Evolutionary conservation across 805 yeast species (phyloP).

Genomic region (Metschnikowia colocasiae): DNA sequence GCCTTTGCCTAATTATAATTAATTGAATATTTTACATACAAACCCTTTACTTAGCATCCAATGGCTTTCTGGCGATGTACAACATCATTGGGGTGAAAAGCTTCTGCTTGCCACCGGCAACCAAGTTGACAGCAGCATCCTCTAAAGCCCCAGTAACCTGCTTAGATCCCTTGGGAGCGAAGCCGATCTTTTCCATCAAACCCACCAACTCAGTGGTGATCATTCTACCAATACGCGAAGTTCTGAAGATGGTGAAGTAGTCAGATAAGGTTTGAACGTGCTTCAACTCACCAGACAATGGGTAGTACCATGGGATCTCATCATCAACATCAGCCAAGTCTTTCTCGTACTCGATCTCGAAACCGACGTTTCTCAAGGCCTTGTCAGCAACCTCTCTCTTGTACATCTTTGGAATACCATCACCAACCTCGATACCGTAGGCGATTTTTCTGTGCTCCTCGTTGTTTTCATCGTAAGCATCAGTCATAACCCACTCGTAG

Average conservation of each 20-base stretch:
- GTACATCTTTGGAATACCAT: conserved; percentile 98
- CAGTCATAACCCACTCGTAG: conserved; percentile 99
- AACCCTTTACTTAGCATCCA: conserved; percentile 15
- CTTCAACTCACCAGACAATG: conserved; percentile 91
- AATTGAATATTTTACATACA: background rate
- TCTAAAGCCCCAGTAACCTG: conserved; percentile 91
- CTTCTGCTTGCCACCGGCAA: conserved; percentile 85
- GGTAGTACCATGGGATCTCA: conserved; percentile 95
- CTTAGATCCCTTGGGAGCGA: conserved; percentile 88
- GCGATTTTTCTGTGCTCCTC: conserved; percentile 90
- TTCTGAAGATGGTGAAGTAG: conserved; percentile 80
- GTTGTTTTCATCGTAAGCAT: conserved; percentile 79
- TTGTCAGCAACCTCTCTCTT: conserved; percentile 76
- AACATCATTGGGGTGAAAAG: conserved; percentile 98
- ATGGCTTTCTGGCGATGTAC: conserved; percentile 82
- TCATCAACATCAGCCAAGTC: conserved; percentile 84
- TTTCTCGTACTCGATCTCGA: conserved; percentile 66
- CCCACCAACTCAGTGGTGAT: conserved; percentile 79
- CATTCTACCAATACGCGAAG: conserved; percentile 81
- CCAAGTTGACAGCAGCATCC: conserved; percentile 94
- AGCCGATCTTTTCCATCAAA: conserved; percentile 73
- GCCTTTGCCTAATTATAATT: background rate
- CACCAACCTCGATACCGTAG: conserved; percentile 97
- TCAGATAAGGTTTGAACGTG: conserved; percentile 78
- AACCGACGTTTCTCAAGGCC: conserved; percentile 85